These are phyloP conservation scores for Didymella keratinophila DNA, from an alignment of 2,329 filamentous ascomycete genomes.

Conservation along the genomic window DNA sequence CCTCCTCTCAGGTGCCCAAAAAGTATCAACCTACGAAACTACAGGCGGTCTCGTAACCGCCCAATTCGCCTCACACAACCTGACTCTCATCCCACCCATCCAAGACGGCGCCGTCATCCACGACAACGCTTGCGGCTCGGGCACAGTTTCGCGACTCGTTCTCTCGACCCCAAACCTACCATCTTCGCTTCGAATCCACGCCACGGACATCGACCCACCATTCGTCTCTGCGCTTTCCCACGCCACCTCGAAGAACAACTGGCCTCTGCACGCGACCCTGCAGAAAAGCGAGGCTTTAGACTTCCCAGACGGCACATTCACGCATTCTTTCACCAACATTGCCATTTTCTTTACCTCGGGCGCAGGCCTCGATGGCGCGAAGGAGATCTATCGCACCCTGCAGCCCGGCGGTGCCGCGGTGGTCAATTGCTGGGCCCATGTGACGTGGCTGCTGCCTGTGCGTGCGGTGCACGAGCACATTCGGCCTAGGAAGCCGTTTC, in stretches of 20 bases:
- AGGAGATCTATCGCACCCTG: constrained; percentile 52
- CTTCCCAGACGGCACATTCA: constrained; percentile 47
- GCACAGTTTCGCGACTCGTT: constrained; percentile 39
- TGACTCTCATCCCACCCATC: constrained; percentile 39
- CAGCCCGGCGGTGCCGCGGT: constrained; percentile 49
- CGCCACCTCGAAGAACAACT: constrained; percentile 25
- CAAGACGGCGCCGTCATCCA: constrained; percentile 39
- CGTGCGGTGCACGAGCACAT: constrained; percentile 28
- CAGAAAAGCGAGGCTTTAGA: constrained; percentile 27
- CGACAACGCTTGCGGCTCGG: constrained; percentile 48
- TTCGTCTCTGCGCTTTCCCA: constrained; percentile 35
- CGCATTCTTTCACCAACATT: constrained; percentile 52
- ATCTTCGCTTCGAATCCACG: constrained; percentile 35
- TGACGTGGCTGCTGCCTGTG: constrained; percentile 38
- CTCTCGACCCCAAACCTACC: constrained; percentile 19
- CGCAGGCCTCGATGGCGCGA: constrained; percentile 42
- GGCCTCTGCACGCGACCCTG: constrained; percentile 36
- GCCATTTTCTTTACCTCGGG: constrained; percentile 50
- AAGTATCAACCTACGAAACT: constrained; percentile 40
- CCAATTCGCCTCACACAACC: constrained; percentile 38
- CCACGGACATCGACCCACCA: constrained; percentile 41
- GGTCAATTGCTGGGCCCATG: constrained; percentile 48
- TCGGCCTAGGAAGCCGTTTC: constrained; percentile 30
- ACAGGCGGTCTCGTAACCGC: constrained; percentile 40
- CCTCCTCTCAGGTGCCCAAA: constrained; percentile 33